These are phyloP conservation scores for Camellia japonica DNA, from an alignment of 148 eudicot species.

Conservation along the genomic window DNA sequence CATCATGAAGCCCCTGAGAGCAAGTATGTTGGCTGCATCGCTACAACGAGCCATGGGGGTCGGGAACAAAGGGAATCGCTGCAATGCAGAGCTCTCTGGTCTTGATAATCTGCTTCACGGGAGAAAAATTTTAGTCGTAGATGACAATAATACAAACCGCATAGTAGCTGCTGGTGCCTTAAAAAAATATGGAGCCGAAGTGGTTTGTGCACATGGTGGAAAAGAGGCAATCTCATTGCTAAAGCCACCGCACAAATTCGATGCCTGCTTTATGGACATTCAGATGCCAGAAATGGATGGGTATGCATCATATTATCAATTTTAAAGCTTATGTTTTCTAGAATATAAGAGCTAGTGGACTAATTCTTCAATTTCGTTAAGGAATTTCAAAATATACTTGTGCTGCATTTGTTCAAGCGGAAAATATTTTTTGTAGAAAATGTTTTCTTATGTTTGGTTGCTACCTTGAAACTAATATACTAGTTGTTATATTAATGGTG, in stretches of 20 bases:
- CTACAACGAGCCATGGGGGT: constrained; percentile 78
- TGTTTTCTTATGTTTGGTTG: too few species aligned
- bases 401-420: too few species aligned
- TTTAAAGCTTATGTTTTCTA: constrained; percentile 2
- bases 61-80: constrained; percentile 51
- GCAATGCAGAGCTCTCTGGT: constrained; percentile 45
- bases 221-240: constrained; percentile 61
- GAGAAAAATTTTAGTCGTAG: constrained; percentile 82
- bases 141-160: constrained; percentile 80
- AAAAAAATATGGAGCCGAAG: constrained; percentile 94
- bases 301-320: constrained; percentile 36
- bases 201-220: constrained; percentile 79
- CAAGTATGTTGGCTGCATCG: constrained; percentile 83
- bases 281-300: constrained; percentile 99
- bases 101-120: constrained; percentile 62
- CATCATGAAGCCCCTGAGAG: constrained; percentile 79
- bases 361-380: neutral
- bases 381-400: neutral
- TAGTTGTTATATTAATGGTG: too few species aligned
- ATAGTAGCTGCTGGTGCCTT: constrained; percentile 88
- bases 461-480: too few species aligned
- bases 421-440: too few species aligned
- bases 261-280: constrained; percentile 97
- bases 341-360: neutral
- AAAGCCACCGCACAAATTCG: constrained; percentile 70